Percentiles rank a stretch among this genome's conserved stretches.
phyloP scores from a whole-genome alignment of 1,139 yeast genomes.

The Suhomyces bribrorum region DNA sequence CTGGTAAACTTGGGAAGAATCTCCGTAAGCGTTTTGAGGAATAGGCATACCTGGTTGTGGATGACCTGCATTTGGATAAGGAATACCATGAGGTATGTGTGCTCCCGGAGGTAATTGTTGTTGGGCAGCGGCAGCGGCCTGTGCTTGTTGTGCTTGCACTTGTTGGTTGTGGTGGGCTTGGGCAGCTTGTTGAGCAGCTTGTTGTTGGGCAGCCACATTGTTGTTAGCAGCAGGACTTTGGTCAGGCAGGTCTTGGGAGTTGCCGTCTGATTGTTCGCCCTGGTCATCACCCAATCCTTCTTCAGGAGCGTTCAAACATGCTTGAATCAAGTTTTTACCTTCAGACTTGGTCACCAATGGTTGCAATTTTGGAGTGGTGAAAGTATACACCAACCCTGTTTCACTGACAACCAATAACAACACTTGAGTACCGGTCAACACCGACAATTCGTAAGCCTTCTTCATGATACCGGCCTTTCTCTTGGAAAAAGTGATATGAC shows the following conservation, averaged over 20 bases:
- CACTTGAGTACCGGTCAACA: constrained; percentile 95
- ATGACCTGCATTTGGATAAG: constrained; percentile 42
- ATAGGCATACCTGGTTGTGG: constrained; percentile 42
- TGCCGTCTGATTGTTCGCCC: constrained; percentile 61
- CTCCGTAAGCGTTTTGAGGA: constrained; percentile 47
- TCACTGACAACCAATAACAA: constrained; percentile 90
- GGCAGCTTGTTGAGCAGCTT: constrained; percentile 28
- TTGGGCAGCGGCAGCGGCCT: constrained; percentile 26
- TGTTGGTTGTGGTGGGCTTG: constrained; percentile 26
- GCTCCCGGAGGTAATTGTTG: constrained; percentile 52
- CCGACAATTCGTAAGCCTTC: constrained; percentile 94
- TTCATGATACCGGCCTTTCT: constrained; percentile 99
- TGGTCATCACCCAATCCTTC: constrained; percentile 60
- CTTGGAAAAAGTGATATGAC: constrained; percentile 96
- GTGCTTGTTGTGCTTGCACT: constrained; percentile 29
- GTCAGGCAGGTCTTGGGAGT: constrained; percentile 43
- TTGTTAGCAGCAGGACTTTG: constrained; percentile 39
- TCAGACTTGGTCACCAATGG: constrained; percentile 96
- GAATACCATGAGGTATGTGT: constrained; percentile 48
- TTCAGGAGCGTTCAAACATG: constrained; percentile 94
- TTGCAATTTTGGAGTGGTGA: constrained; percentile 96
- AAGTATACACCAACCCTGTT: constrained; percentile 97
- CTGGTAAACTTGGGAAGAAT: constrained; percentile 51
- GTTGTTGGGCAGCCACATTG: constrained; percentile 32
- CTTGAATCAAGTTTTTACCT: constrained; percentile 95